Conservation (phyloP, 2,329 filamentous ascomycete species). For the Penicillium sp. region DNA sequence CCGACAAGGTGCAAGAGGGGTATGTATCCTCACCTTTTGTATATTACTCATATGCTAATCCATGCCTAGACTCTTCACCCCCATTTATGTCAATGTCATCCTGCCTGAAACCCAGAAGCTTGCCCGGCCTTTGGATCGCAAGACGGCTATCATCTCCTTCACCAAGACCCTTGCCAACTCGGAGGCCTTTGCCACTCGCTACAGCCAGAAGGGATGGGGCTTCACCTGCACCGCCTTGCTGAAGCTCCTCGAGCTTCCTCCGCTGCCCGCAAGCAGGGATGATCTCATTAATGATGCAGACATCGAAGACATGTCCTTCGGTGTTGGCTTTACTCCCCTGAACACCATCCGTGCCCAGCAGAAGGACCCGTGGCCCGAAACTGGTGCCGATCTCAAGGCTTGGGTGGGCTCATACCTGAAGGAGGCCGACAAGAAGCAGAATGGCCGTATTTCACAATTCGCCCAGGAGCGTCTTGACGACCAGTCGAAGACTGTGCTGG, state of each 20-base stretch:
- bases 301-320: slow-evolving; percentile 92
- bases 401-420: slow-evolving; percentile 85
- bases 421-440: slow-evolving; percentile 71
- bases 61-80: slow-evolving; percentile 65
- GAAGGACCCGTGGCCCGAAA: slow-evolving; percentile 81
- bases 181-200: slow-evolving; percentile 74
- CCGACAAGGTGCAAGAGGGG: slow-evolving; percentile 75
- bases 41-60: slow-evolving; percentile 14
- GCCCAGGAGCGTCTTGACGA: slow-evolving; percentile 68
- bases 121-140: slow-evolving; percentile 82
- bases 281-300: slow-evolving; percentile 83
- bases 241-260: slow-evolving; percentile 84
- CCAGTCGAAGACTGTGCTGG: slow-evolving; percentile 54
- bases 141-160: slow-evolving; percentile 87
- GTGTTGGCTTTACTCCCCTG: slow-evolving; percentile 88
- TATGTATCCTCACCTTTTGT: slow-evolving; percentile 36
- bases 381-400: slow-evolving; percentile 69
- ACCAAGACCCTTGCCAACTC: slow-evolving; percentile 90
- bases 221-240: slow-evolving; percentile 88
- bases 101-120: slow-evolving; percentile 87
- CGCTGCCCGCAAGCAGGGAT: slow-evolving; percentile 67
- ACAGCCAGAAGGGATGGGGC: slow-evolving; percentile 79
- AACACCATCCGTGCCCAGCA: slow-evolving; percentile 79
- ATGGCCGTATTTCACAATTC: slow-evolving; percentile 68
- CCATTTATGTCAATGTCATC: slow-evolving; percentile 83